Conservation (phyloP, 1,284 basidiomycete genomes). For the Grifola frondosa region DNA sequence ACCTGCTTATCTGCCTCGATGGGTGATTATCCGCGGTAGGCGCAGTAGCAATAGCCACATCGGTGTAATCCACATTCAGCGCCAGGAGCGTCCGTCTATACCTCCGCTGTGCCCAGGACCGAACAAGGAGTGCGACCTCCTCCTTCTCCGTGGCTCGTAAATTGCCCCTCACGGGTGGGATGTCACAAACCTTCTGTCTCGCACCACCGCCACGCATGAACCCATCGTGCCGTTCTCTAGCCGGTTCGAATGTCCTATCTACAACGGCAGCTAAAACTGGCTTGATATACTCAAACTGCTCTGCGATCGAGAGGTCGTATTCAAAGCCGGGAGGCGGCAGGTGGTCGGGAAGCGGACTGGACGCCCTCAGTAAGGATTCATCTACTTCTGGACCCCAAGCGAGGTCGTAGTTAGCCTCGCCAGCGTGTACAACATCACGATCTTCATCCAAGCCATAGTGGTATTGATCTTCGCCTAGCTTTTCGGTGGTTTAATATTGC, state of each 20-base stretch:
- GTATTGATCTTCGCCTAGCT: slow-evolving; percentile 59
- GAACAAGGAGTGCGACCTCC: slow-evolving; percentile 44
- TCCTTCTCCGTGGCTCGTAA: slow-evolving; percentile 52
- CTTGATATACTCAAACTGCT: slow-evolving; percentile 64
- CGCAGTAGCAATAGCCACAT: no score
- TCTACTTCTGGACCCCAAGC: slow-evolving; percentile 13
- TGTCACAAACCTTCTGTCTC: slow-evolving; percentile 43
- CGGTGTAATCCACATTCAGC: slow-evolving; percentile 15
- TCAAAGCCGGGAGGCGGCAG: slow-evolving; percentile 44
- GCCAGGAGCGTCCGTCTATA: slow-evolving; percentile 25
- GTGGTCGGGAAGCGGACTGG: slow-evolving; percentile 40
- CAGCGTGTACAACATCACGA: slow-evolving; percentile 35
- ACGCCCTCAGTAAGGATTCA: slow-evolving; percentile 20
- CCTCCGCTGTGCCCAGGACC: slow-evolving; percentile 53
- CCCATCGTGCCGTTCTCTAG: slow-evolving; percentile 41
- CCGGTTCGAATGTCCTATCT: slow-evolving; percentile 53
- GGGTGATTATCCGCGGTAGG: no score
- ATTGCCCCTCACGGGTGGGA: slow-evolving; percentile 50
- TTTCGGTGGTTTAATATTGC: slow-evolving; percentile 7
- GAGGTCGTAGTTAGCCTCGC: slow-evolving; percentile 15
- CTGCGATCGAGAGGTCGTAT: slow-evolving; percentile 44
- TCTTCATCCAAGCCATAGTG: slow-evolving; percentile 44
- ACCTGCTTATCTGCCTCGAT: no score
- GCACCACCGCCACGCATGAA: slow-evolving; percentile 60
- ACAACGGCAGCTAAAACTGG: slow-evolving; percentile 60